Base-by-base conservation (phyloP, 306 rosid species). In the Lathyrus oleraceus region DNA sequence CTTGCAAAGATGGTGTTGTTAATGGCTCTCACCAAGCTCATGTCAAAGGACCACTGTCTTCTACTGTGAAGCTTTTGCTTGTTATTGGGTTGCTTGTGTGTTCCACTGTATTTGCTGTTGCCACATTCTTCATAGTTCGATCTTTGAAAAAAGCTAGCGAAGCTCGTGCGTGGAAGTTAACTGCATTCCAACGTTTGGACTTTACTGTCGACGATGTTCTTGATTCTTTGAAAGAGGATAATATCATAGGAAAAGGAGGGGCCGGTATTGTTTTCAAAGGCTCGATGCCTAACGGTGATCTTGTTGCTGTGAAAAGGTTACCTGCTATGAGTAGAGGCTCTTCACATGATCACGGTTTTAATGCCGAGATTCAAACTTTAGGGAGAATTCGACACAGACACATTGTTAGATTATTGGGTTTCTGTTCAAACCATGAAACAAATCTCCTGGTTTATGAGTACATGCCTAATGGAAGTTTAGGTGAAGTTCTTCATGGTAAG, bases 261-360 rank as follows among this genome's bases (percentile, higher is more conserved):
- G 94, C 96, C 0, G 97, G 97, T 3, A 75, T 84, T 10, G 97
- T 91, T 21, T 91, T 85, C 81, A 88, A 93, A 6, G 94, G 97
- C 16, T 67, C 87, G 0, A 87, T 91, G 94, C 85, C 94, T 0
- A 87, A 85, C 45, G 90, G 88, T 1, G 78, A 73, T 14, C 79
- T 81, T 21, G 96, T 89, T 45, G 96, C 97, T 5, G 42, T 82
- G 61, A 65, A 85, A 70, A 74, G 96, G 84, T 43, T 88, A 67
- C 86, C 97, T 0, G 94, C 85, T n/a, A 93, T 90, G 96, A 88
- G 93, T 73, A 71, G 98, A 15, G 96, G 96, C 2, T 90, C 96
- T 8, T 88, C 98, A 20, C 94, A 93, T 67, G 97, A 93, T 61
- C 97, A 93, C 72, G 97, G 97, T 0, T 92, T 92, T 23, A 82